Evolutionary conservation across 2,329 filamentous ascomycete species (phyloP).

Genomic region (Fusarium sarcochroum): DNA sequence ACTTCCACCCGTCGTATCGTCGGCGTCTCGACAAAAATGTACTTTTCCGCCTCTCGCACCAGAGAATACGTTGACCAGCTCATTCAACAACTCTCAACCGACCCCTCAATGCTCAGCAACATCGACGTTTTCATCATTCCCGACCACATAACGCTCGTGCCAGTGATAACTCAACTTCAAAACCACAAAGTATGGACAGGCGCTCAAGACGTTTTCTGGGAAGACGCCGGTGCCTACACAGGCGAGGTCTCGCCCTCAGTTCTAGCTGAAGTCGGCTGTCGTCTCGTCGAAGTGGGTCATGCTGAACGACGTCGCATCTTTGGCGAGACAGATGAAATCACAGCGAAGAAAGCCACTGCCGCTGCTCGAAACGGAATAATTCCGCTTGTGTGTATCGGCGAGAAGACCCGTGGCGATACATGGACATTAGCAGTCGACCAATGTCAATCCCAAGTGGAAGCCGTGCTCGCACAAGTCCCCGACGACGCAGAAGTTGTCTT

Average conservation of each 20-base stretch:
- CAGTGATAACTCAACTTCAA: constrained; percentile 63
- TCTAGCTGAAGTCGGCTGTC: constrained; percentile 76
- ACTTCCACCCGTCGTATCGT: constrained; percentile 69
- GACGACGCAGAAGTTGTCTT: constrained; percentile 78
- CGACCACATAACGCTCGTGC: constrained; percentile 78
- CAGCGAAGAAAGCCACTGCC: constrained; percentile 78
- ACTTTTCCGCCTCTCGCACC: constrained; percentile 79
- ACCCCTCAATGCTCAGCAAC: constrained; percentile 59
- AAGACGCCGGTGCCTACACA: constrained; percentile 80
- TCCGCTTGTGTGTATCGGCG: constrained; percentile 86
- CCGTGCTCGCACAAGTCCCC: constrained; percentile 73
- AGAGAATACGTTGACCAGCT: constrained; percentile 67
- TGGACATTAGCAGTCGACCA: constrained; percentile 72
- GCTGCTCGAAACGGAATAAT: constrained; percentile 78
- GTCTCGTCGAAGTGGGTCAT: constrained; percentile 84
- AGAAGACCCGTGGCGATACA: constrained; percentile 68
- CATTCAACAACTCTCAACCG: constrained; percentile 60
- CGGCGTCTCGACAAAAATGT: constrained; percentile 84
- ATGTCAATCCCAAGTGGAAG: constrained; percentile 74
- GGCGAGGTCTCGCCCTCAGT: constrained; percentile 81
- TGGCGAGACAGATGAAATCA: constrained; percentile 78
- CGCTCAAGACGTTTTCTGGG: constrained; percentile 82
- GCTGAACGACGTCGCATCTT: constrained; percentile 82
- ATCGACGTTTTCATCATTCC: constrained; percentile 84
- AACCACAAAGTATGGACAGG: constrained; percentile 68